Evolutionary conservation across 805 yeast species (phyloP), one percentile per base, ranked within the genome.

Genomic region (Metschnikowia anglica): DNA sequence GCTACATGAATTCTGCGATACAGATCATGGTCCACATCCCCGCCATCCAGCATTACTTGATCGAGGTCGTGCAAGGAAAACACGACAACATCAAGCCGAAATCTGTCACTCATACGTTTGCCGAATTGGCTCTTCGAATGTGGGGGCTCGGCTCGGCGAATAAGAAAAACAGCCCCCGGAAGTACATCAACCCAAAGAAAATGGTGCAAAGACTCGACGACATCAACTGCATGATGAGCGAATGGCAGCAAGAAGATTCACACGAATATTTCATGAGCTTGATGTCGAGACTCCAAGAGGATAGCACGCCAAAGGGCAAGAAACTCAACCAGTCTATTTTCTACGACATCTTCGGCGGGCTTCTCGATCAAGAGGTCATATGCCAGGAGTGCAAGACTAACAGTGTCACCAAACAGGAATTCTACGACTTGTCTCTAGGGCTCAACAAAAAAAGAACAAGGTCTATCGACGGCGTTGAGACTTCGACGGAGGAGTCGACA

Each of bases 201-300:
- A 72, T 89, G 54, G 83, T 87, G 45, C 73, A 73, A 39, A 74
- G 88, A 51, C 69, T 87, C 44, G 86, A 77, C 37, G 96, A 88
- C 55, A 88, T 91, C 55, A 89, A 89, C 63, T 88, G 96, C 61
- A 87, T 88, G 96, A 88, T 90, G 96, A 81, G 89, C 34, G 93
- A 83, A 61, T 90, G 96, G 96, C 90, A 88, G 64, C 99, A 93
- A 63, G 98, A 93, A 64, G 99, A 93, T 65, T 85, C 96, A 0
- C 99, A 93, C 65, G 99, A 93, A 65, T 93, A 90, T 66, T 88
- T 85, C 62, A 90, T 90, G 97, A 87, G 96, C 10, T 70, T 90
- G 47, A 76, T 90, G 74, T 80, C 91, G 6, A 69, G 97, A 39
- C 66, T 90, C 39, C 98, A 90, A 65, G 97, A 90, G 59, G 97